phyloP scores from a whole-genome alignment of 164 flowering plant species.

The Akebia trifoliata region DNA sequence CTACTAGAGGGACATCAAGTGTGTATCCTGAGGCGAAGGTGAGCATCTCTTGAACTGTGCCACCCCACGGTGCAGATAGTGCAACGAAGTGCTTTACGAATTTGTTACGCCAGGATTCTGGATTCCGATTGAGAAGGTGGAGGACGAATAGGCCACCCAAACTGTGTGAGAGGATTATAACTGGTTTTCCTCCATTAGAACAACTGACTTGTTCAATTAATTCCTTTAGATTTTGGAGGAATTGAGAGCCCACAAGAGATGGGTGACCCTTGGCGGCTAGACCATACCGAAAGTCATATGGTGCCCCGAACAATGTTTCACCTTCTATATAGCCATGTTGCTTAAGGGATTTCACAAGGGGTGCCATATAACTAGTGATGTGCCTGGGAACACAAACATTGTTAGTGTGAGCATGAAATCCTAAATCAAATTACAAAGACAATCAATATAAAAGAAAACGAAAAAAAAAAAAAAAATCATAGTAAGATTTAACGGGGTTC shows the following conservation, averaged over 20 bases:
- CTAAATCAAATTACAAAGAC: no score
- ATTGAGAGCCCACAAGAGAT: constrained; percentile 51
- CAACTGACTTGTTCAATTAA: constrained; percentile 60
- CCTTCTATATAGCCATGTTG: constrained; percentile 54
- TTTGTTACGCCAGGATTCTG: constrained; percentile 49
- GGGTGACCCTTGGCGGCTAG: constrained; percentile 66
- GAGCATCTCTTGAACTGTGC: constrained; percentile 69
- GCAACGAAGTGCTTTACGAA: constrained; percentile 72
- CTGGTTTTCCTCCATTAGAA: constrained; percentile 63
- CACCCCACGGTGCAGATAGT: constrained; percentile 84
- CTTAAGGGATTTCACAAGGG: constrained; percentile 56
- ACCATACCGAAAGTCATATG: constrained; percentile 89
- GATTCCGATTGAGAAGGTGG: constrained; percentile 67
- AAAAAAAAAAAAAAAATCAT: no score
- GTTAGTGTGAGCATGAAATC: no score
- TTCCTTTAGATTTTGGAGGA: constrained; percentile 53
- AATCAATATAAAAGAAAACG: no score
- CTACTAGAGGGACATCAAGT: constrained; percentile 70
- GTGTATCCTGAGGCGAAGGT: constrained; percentile 87
- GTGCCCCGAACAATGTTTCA: constrained; percentile 80
- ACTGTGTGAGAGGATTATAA: constrained; percentile 79
- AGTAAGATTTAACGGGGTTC: background rate
- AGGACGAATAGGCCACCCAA: constrained; percentile 75
- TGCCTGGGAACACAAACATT: constrained; percentile 35
- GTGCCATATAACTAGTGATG: constrained; percentile 66